Base-by-base conservation (phyloP, 345 rosid genomes). In the Arabis hirsuta region DNA sequence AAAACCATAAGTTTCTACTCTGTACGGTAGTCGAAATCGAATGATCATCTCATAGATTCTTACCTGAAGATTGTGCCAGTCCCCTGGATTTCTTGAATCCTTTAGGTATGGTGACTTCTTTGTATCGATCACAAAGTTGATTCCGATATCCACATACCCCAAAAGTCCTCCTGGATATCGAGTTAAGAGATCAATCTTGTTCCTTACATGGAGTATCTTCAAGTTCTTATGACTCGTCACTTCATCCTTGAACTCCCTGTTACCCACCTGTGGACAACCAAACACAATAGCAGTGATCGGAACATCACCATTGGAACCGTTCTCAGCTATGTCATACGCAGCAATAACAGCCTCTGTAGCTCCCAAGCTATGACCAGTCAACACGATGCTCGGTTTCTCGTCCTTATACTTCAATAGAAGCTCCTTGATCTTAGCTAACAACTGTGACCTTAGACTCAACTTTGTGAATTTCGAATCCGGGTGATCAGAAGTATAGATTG, bases 331-430 rank as follows among this genome's bases (percentile, higher is more conserved):
- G 57, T 93, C 98, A 56, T 84, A 90, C 3, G 86, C 90, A 1
- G 84, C 78, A 4, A 93, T 16, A 47, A 93, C 67, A 10, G 98
- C 84, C 46, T 90, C 78, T 14, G 90, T 82, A 46, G 97, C 96
- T 8, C 98, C 97, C 65, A 93, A 82, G 73, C 98, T 93, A 47
- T 93, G 98, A 14, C 97, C 97, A 1, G 84, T 79, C 22, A 90
- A 48, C 51, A 83, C 81, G 43, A 93, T 51, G 74, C 90, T 90
- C 13, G 87, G 69, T 5, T 83, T 67, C 62, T 92, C 96, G 16
- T 78, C 88, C 51, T 67, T 62, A 46, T 92, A 87, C 63, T 70
- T 61, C 44, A 83, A 65, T 4, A 69, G 69, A 43, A 92, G 55
- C 76, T 84, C 90, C 32, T 81, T 71, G 34, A 92, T 82, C 81